Evolutionary conservation across 2,329 filamentous ascomycete species (phyloP), one percentile per base, ranked within the genome.

Genomic region (Septoria petroselini): DNA sequence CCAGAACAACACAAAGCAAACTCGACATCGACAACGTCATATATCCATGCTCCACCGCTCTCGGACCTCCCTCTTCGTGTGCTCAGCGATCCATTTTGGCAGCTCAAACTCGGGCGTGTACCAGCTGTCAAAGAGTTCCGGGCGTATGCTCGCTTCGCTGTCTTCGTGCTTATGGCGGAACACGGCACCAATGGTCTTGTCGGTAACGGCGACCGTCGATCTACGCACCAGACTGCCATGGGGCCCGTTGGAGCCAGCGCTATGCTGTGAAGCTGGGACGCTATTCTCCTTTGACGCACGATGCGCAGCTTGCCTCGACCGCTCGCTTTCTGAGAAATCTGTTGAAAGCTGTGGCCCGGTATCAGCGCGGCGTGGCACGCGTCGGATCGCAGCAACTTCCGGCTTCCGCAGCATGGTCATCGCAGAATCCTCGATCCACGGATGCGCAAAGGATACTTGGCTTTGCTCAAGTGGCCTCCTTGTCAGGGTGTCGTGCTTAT

Each of bases 1-100:
- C 12, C 44, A 41, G 27, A 23, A 29, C 18, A n/a, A 29, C 27
- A 34, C 33, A 42, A 21, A 27, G 40, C 30, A 40, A 23, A 39
- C 25, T 19, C 35, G 3, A 35, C 37, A 37, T 34, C 12, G 15
- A 23, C 30, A 34, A 43, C 23, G 18, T 62, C 51, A 73, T 45
- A 73, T 68, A 49, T 74, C 71, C 42, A 74, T 71, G 25, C 47
- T 51, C 47, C 50, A 47, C 19, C 54, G 51, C 38, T 50, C 41
- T 33, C 43, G 53, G 65, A 72, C 66, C 53, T 73, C 70, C 12
- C 68, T 60, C 48, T 64, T 64, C 7, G 63, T 45, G 54, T 62
- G 34, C 64, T 67, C 41, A 46, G 55, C 50, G 12, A 62, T 53
- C 66, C 62, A 65, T 23, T 58, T 55, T 8, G 42, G 45, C 12